A percentile compares a stretch with the other conserved stretches of the same genome.
Evolutionary conservation across 2,329 filamentous ascomycete species (phyloP).

Genomic region (Aureobasidium sp.): DNA sequence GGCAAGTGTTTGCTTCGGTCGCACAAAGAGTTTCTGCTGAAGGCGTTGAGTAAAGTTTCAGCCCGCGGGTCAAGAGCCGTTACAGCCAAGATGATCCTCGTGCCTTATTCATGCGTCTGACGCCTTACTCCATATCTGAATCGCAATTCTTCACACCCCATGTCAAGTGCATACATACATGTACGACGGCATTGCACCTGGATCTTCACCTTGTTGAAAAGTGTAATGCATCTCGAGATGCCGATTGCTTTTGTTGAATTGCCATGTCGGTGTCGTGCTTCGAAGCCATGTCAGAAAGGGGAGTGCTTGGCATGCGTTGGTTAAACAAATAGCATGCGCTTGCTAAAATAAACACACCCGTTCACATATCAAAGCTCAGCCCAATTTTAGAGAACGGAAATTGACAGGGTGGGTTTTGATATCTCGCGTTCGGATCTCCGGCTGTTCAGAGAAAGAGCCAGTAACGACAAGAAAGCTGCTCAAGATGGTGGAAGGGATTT

Average conservation of each 20-base stretch:
- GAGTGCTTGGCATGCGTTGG: background rate
- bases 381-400: background rate
- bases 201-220: background rate
- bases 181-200: too few relatives aligned
- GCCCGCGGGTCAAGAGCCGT: background rate
- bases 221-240: background rate
- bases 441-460: background rate
- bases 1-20: background rate
- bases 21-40: background rate
- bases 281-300: background rate
- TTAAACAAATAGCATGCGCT: background rate
- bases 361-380: background rate
- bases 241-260: background rate
- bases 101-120: background rate
- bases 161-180: background rate
- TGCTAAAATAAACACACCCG: background rate
- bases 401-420: background rate
- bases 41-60: background rate
- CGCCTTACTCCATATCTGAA: background rate
- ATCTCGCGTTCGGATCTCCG: background rate
- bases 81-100: conserved; percentile 4
- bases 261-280: background rate
- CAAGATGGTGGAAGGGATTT: background rate
- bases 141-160: background rate
- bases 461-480: background rate